Conservation (phyloP, 2,329 filamentous ascomycete species). For the Stagonosporopsis vannaccii region DNA sequence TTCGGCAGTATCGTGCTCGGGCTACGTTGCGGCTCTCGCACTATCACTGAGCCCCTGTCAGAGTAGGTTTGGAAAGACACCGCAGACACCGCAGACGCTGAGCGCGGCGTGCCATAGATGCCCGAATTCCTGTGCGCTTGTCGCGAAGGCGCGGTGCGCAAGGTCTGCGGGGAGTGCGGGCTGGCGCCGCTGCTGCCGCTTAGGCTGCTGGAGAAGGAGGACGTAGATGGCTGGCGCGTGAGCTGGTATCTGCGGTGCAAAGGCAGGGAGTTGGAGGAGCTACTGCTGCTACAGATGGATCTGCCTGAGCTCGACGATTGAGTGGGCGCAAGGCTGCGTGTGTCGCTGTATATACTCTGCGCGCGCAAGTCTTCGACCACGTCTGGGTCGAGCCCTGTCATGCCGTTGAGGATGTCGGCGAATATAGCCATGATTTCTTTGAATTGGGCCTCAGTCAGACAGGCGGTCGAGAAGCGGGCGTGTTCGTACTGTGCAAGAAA, state of each 20-base stretch:
- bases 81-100: constrained; percentile 34
- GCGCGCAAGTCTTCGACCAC: constrained; percentile 57
- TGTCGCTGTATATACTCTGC: constrained; percentile 37
- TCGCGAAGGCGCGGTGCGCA: constrained; percentile 41
- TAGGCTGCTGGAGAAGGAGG: constrained; percentile 25
- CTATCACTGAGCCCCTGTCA: constrained; percentile 37
- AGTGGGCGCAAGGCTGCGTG: constrained; percentile 44
- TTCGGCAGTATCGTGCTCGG: constrained; percentile 42
- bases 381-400: constrained; percentile 69
- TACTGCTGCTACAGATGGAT: constrained; percentile 17
- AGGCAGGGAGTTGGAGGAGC: constrained; percentile 33
- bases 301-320: constrained; percentile 27
- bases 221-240: constrained; percentile 30
- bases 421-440: constrained; percentile 83
- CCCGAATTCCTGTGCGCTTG: constrained; percentile 31
- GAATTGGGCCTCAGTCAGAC: constrained; percentile 75
- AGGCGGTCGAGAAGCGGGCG: constrained; percentile 78
- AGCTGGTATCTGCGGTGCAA: constrained; percentile 40
- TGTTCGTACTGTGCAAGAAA: constrained; percentile 84
- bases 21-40: constrained; percentile 31
- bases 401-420: constrained; percentile 77
- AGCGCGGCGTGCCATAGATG: constrained; percentile 32
- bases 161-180: constrained; percentile 36
- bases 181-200: constrained; percentile 21
- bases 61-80: constrained; percentile 31